These are phyloP conservation scores for Leishmania braziliensis DNA, from an alignment of 208 protist species.

Conservation along the genomic window DNA sequence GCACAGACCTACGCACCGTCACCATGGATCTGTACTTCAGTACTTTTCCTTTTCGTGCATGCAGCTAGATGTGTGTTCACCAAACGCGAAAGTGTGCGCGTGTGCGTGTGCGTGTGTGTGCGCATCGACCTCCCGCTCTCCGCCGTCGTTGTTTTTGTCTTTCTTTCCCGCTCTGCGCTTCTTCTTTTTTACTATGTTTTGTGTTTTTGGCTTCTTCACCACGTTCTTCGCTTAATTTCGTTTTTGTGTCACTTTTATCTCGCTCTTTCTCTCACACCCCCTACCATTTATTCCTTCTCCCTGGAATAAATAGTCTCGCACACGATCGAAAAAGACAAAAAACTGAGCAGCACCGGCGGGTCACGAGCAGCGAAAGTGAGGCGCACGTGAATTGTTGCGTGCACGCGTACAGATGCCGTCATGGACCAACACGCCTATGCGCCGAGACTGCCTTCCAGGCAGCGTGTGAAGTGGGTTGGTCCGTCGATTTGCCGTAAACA, in stretches of 20 bases:
- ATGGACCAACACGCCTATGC: background rate
- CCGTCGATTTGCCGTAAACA: background rate
- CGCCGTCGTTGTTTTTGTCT: background rate
- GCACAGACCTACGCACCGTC: background rate
- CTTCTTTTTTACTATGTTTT: background rate
- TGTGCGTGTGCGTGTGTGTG: background rate
- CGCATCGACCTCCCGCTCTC: background rate
- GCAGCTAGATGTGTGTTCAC: background rate
- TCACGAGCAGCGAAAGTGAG: background rate
- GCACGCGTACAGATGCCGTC: background rate
- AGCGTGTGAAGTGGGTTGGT: background rate
- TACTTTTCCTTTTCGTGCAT: background rate
- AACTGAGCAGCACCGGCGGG: background rate
- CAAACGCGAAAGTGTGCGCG: background rate
- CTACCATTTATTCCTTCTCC: background rate
- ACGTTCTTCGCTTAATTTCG: background rate
- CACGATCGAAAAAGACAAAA: background rate
- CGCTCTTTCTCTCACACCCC: background rate
- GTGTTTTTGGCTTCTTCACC: background rate
- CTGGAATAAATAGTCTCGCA: background rate
- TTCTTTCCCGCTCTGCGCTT: background rate
- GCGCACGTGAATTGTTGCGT: background rate
- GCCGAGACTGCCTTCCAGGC: background rate
- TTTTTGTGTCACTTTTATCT: background rate
- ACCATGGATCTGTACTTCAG: background rate